A percentile compares a stretch with the other conserved stretches of the same genome.
Evolutionary conservation across 768 basidiomycete species (phyloP).

Genomic region (Symmetrospora coprosmae): DNA sequence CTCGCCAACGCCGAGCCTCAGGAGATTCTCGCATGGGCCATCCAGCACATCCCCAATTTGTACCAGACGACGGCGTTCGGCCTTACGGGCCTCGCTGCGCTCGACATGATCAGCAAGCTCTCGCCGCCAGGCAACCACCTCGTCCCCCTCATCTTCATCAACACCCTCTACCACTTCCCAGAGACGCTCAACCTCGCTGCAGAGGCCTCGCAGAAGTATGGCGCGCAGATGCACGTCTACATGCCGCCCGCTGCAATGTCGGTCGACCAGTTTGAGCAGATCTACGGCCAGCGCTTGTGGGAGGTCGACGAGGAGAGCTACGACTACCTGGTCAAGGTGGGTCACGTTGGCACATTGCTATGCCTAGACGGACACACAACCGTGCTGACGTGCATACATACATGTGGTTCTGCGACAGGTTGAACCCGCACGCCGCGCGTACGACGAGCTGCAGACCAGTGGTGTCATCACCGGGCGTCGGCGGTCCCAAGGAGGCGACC

Average conservation of each 20-base stretch:
- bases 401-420: too few species aligned
- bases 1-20: slow-evolving; percentile 61
- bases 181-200: slow-evolving; percentile 83
- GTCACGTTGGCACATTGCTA: slow-evolving; percentile 23
- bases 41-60: slow-evolving; percentile 60
- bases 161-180: slow-evolving; percentile 86
- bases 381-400: too few species aligned
- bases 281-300: slow-evolving; percentile 72
- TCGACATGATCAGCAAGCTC: slow-evolving; percentile 84
- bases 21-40: slow-evolving; percentile 72
- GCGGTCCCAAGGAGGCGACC: slow-evolving; percentile 81
- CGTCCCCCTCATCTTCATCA: slow-evolving; percentile 78
- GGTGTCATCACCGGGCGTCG: slow-evolving; percentile 91
- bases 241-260: slow-evolving; percentile 58
- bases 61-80: slow-evolving; percentile 96
- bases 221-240: slow-evolving; percentile 58
- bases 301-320: slow-evolving; percentile 72
- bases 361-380: neutral
- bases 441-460: slow-evolving; percentile 59
- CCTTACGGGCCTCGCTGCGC: slow-evolving; percentile 78
- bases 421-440: slow-evolving; percentile 80
- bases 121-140: slow-evolving; percentile 32
- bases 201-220: slow-evolving; percentile 62
- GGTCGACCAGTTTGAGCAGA: slow-evolving; percentile 59
- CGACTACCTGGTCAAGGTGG: slow-evolving; percentile 80